A percentile compares a stretch with the other conserved stretches of the same genome.
Conservation (phyloP, 495 filamentous ascomycete species). For the Lophiostoma macrostomum region DNA sequence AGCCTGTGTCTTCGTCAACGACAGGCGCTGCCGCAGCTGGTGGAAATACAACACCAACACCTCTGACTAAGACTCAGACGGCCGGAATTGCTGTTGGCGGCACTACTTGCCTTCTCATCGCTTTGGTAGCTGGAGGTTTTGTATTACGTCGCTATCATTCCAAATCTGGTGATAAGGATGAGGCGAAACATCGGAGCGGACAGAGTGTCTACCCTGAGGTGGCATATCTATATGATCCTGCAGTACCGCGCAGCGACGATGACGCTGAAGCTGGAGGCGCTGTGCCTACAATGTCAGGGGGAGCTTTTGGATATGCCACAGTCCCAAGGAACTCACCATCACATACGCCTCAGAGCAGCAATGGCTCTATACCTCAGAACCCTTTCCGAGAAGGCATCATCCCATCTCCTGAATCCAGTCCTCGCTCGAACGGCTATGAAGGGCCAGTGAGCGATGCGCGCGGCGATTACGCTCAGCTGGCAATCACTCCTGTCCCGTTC, state of each 20-base stretch:
- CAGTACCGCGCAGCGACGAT: conserved; percentile 11
- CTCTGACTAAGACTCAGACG: conserved; percentile 22
- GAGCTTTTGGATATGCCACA: conserved; percentile 10
- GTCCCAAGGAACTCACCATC: conserved; percentile 12
- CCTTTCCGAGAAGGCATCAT: conserved; percentile 18
- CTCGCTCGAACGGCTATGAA: not conserved
- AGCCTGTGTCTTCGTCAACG: conserved; percentile 7
- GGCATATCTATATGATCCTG: conserved; percentile 31
- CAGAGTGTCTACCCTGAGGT: conserved; percentile 28
- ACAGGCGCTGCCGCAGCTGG: conserved; percentile 2
- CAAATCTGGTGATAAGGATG: no score
- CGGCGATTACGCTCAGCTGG: conserved; percentile 7
- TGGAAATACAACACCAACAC: conserved; percentile 2
- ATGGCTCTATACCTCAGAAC: not conserved
- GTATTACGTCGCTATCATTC: conserved; percentile 21
- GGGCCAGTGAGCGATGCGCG: not conserved
- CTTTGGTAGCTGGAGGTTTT: conserved; percentile 24
- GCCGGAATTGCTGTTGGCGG: conserved; percentile 27
- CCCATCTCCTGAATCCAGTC: conserved; percentile 10
- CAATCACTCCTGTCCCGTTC: conserved; percentile 17
- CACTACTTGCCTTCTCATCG: conserved; percentile 23
- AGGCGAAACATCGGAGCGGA: conserved; percentile 5
- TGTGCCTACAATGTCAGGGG: conserved; percentile 25
- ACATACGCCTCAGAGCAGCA: not conserved
- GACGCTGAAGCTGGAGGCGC: conserved; percentile 22